These are phyloP conservation scores for Euphorbia schlechtendalii DNA, from an alignment of 441 rosid species.

Conservation along the genomic window DNA sequence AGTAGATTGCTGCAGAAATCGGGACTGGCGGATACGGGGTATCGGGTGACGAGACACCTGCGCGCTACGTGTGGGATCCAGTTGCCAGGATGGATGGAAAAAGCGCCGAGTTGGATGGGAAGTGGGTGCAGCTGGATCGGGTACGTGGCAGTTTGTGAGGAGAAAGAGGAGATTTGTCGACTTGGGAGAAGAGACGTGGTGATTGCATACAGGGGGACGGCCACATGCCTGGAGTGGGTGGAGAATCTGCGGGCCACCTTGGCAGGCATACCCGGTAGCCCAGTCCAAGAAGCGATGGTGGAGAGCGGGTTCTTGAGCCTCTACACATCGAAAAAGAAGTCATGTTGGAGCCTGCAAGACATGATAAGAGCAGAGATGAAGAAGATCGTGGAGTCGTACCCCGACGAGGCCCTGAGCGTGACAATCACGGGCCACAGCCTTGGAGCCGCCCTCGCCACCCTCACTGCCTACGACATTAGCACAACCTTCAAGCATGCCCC, in stretches of 20 bases:
- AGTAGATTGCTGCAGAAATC: conserved; percentile 38
- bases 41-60: conserved; percentile 43
- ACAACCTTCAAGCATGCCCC: conserved; percentile 44
- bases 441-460: conserved; percentile 62
- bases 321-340: conserved; percentile 44
- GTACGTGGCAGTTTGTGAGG: conserved; percentile 70
- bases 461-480: conserved; percentile 57
- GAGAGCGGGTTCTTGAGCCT: conserved; percentile 72
- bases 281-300: conserved; percentile 37
- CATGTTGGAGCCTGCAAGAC: conserved; percentile 44
- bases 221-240: conserved; percentile 78
- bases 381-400: conserved; percentile 44
- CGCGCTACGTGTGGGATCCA: conserved; percentile 60
- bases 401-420: conserved; percentile 61
- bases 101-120: conserved; percentile 49
- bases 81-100: conserved; percentile 59
- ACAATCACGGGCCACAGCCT: conserved; percentile 75
- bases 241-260: conserved; percentile 74
- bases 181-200: conserved; percentile 75
- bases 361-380: conserved; percentile 54
- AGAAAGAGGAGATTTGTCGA: conserved; percentile 60
- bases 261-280: conserved; percentile 21
- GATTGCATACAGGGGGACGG: conserved; percentile 67
- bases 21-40: conserved; percentile 54
- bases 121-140: conserved; percentile 78